Percentiles rank a stretch among this genome's conserved stretches.
Conservation (phyloP, 2,329 filamentous ascomycete genomes). For the Mollisia scopiformis region DNA sequence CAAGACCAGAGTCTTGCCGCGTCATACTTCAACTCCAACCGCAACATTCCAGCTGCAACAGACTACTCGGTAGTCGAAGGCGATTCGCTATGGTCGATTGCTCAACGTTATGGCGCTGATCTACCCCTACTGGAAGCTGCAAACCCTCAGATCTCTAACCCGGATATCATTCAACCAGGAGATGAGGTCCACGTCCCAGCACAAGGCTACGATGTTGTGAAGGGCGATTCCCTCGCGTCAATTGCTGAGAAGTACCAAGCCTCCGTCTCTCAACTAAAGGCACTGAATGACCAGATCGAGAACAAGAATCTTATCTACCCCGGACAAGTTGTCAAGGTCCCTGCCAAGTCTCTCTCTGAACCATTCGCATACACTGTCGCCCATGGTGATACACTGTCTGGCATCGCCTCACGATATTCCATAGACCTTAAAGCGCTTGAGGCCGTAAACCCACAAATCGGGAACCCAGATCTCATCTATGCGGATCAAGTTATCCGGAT, state of each 20-base stretch:
- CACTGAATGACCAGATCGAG: constrained; percentile 1
- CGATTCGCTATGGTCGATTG: neutral
- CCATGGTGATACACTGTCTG: neutral
- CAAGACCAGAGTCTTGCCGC: neutral
- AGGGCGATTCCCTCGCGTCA: neutral
- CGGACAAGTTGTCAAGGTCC: constrained; percentile 5
- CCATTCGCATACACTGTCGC: constrained; percentile 1
- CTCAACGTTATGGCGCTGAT: neutral
- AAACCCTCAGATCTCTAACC: neutral
- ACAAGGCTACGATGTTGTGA: neutral
- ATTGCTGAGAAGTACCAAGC: neutral
- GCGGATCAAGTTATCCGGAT: neutral
- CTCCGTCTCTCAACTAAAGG: neutral
- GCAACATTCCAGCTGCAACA: neutral
- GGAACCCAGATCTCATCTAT: neutral
- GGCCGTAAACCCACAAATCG: neutral
- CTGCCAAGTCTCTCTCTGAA: neutral
- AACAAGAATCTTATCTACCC: neutral
- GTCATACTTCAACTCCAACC: neutral
- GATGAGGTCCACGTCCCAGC: neutral
- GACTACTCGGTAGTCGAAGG: neutral
- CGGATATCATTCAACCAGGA: neutral
- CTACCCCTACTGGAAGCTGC: neutral
- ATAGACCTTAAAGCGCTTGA: neutral
- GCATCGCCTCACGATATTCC: neutral